Evolutionary conservation across 192 early-diverging fungal species (phyloP).

Genomic region (Backusella australiensis): DNA sequence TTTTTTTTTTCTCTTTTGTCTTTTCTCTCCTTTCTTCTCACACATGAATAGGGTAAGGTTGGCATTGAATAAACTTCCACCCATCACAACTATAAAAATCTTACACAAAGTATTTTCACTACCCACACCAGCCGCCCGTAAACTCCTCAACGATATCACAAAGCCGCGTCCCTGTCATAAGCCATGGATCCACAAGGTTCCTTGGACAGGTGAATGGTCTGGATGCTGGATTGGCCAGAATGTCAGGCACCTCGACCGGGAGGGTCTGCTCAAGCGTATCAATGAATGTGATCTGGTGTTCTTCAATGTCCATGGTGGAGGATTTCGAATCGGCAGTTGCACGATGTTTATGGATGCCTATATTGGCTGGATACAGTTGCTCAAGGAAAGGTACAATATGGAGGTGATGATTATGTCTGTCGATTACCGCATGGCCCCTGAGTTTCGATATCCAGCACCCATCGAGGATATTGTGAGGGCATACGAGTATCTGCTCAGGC

Average conservation of each 20-base stretch:
- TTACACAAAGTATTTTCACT: slow-evolving; percentile 31
- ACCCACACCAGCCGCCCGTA: slow-evolving; percentile 31
- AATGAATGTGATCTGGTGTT: slow-evolving; percentile 27
- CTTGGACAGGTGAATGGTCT: slow-evolving; percentile 30
- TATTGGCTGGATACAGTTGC: slow-evolving; percentile 27
- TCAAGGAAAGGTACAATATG: slow-evolving; percentile 27
- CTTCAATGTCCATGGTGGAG: slow-evolving; percentile 37
- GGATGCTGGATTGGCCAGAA: slow-evolving; percentile 40
- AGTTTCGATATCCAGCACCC: slow-evolving; percentile 30
- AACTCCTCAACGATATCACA: slow-evolving; percentile 30
- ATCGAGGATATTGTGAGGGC: slow-evolving; percentile 32
- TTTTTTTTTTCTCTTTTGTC: not conserved
- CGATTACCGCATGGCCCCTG: slow-evolving; percentile 34
- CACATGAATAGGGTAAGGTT: slow-evolving; percentile 26
- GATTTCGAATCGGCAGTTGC: slow-evolving; percentile 29
- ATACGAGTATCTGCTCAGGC: slow-evolving; percentile 25
- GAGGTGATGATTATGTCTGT: slow-evolving; percentile 34
- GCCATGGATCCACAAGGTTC: slow-evolving; percentile 26
- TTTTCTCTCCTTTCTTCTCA: not conserved
- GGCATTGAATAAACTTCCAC: slow-evolving; percentile 30
- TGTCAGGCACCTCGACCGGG: slow-evolving; percentile 6
- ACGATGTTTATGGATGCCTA: slow-evolving; percentile 37
- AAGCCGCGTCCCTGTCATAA: slow-evolving; percentile 25
- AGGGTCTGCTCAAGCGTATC: slow-evolving; percentile 14
- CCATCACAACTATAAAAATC: slow-evolving; percentile 26